Base-by-base conservation (phyloP, 345 rosid species). In the Lumnitzera racemosa region DNA sequence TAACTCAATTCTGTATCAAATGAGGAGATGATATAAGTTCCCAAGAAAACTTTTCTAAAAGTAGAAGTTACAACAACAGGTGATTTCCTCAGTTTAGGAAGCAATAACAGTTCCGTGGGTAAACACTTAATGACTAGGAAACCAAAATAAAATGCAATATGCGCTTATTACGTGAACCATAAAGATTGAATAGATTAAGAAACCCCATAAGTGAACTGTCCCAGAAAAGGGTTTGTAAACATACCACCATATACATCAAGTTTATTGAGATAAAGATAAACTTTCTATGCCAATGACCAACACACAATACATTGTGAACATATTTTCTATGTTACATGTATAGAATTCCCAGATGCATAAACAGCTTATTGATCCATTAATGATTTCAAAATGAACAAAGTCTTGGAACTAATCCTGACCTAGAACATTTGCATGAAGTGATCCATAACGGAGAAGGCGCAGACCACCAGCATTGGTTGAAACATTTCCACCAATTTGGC, bases 401-500 rank as follows among this genome's bases (percentile, higher is more conserved):
- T 11, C 1, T 48, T 9, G 15, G 15, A 15, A 12, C 29, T 13
- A 56, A 20, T 56, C 54, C 84, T 73, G 74, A 94, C 97, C 99
- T 17, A 94, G 87, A 62, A 94, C 79, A 55, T 65, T 90, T 68
- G 87, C 99, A 67, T 94, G 97, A 61, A 94, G 89, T 57, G 99
- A 90, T 66, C 99, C 99, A 72, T 90, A 90, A 51, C 99, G 96
- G 24, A 94, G 74, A 70, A 94, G 90, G 61, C 96, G 96, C 72
- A 94, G 78, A 55, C 99, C 99, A 75, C 99, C 99, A 75, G 99
- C 99, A 74, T 90, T 94, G 70, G 99, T 94, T 67, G 99, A 90
- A 74, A 94, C 86, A 71, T 90, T 94, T 67, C 97, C 99, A 75
- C 99, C 99, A 25, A 94, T 94, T 67, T 94, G 99, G 74, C 99